Percentiles rank a stretch among this genome's conserved stretches.
These are phyloP conservation scores for Chenopodium quinoa DNA, from an alignment of 148 eudicot genomes.

Conservation along the genomic window DNA sequence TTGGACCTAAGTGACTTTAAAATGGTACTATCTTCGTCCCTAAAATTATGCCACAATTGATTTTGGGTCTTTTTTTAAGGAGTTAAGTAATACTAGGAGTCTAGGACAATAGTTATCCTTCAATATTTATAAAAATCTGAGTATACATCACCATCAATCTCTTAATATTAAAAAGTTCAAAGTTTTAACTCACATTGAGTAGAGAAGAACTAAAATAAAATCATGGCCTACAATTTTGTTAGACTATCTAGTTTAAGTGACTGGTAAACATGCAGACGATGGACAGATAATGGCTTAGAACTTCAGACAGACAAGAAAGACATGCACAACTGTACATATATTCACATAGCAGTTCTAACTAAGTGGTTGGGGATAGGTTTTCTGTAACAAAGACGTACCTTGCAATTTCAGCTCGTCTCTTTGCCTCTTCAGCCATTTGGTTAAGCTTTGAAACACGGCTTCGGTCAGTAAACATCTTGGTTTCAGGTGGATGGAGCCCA, in stretches of 20 bases:
- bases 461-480: constrained; percentile 33
- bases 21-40: background rate
- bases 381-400: constrained; percentile 18
- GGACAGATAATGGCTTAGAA: no score
- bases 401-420: constrained; percentile 45
- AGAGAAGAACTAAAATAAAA: no score
- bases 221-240: background rate
- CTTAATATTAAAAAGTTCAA: no score
- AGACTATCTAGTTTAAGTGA: background rate
- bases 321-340: background rate
- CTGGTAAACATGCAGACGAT: background rate
- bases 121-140: background rate
- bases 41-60: background rate
- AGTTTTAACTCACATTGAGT: no score
- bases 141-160: background rate
- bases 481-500: constrained; percentile 39
- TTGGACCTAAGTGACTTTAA: background rate
- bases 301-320: background rate
- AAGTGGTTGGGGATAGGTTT: no score
- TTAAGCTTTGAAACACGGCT: constrained; percentile 30
- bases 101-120: no score
- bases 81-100: background rate
- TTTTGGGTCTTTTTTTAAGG: background rate
- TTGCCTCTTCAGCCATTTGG: constrained; percentile 47
- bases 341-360: no score